These are phyloP conservation scores for Aspergillus quadrilineatus DNA, from an alignment of 2,329 filamentous ascomycete genomes.

Conservation along the genomic window DNA sequence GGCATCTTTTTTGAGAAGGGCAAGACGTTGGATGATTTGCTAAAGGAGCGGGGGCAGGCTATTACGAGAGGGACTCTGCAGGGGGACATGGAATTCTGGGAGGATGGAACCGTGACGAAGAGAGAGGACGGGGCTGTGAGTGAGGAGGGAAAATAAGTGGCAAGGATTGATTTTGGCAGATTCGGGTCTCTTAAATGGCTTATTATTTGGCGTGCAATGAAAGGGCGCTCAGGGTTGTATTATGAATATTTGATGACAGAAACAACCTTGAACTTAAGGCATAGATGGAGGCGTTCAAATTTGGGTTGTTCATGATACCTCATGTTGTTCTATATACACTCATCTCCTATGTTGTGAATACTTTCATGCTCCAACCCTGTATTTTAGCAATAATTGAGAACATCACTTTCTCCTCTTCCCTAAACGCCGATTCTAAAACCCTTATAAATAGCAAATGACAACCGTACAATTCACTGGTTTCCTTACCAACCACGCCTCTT, in stretches of 20 bases:
- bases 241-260: neutral
- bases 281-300: constrained; percentile 12
- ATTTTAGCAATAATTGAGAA: constrained; percentile 14
- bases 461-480: neutral
- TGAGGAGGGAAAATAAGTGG: neutral
- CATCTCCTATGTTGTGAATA: constrained; percentile 22
- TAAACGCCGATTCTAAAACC: constrained; percentile 6
- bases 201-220: neutral
- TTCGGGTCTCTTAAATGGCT: neutral
- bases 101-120: constrained; percentile 59
- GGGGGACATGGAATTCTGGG: constrained; percentile 92
- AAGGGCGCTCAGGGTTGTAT: neutral
- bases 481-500: constrained; percentile 68
- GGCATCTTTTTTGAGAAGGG: constrained; percentile 54
- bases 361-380: constrained; percentile 17
- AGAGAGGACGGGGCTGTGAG: constrained; percentile 9
- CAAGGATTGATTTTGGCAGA: neutral
- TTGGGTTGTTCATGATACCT: constrained; percentile 14
- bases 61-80: constrained; percentile 75
- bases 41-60: constrained; percentile 58
- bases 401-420: constrained; percentile 5
- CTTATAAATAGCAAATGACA: neutral
- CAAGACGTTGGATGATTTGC: constrained; percentile 45
- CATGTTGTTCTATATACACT: constrained; percentile 20
- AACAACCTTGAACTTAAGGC: neutral